Conservation (phyloP, 805 yeast species). For the Torulaspora microellipsoides region DNA sequence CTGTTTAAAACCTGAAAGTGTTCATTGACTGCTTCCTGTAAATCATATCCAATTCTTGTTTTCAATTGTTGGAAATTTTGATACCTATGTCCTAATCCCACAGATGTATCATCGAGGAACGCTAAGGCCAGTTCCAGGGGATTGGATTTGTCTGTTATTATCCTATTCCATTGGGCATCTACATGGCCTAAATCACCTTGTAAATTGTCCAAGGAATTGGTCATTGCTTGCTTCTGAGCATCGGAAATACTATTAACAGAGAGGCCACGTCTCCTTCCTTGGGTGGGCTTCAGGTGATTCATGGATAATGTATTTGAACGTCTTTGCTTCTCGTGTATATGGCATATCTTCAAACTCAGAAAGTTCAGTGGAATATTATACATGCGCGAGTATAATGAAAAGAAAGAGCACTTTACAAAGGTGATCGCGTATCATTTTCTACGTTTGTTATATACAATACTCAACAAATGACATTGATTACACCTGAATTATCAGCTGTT, state of each 20-base stretch:
- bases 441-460: not conserved
- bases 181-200: conserved; percentile 32
- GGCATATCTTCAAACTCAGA: too few relatives aligned
- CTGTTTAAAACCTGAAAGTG: conserved; percentile 82
- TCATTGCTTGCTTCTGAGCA: conserved; percentile 29
- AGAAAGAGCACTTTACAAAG: too few relatives aligned
- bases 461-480: conserved; percentile 14
- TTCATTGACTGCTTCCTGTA: conserved; percentile 70
- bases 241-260: conserved; percentile 30
- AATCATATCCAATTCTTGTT: conserved; percentile 48
- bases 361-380: too few relatives aligned
- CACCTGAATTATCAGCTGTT: conserved; percentile 23
- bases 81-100: conserved; percentile 77
- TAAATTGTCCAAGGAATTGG: conserved; percentile 27
- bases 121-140: conserved; percentile 84
- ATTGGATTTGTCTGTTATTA: conserved; percentile 54
- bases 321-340: too few relatives aligned
- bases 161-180: conserved; percentile 45
- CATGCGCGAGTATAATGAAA: too few relatives aligned
- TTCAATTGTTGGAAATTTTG: conserved; percentile 63
- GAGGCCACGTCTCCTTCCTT: conserved; percentile 30
- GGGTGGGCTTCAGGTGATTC: conserved; percentile 19
- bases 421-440: too few relatives aligned
- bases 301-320: conserved; percentile 3
- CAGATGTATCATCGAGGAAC: conserved; percentile 78